Percentiles rank a stretch among this genome's conserved stretches.
Conservation (phyloP, 2,329 filamentous ascomycete genomes). For the Aspergillus niger region DNA sequence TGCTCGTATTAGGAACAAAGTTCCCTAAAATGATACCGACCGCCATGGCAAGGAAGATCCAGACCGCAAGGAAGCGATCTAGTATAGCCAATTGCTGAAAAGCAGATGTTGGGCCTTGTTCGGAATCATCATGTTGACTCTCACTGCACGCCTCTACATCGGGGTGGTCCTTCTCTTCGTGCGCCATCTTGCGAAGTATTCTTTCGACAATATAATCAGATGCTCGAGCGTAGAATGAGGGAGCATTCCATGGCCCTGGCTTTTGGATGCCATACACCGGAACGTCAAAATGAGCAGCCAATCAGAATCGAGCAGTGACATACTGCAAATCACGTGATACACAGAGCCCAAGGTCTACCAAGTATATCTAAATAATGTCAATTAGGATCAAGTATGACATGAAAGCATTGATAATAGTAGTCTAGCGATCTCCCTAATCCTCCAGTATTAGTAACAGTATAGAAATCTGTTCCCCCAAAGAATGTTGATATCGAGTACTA, state of each 20-base stretch:
- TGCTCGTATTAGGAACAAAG: slow-evolving; percentile 64
- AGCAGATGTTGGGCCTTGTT: slow-evolving; percentile 18
- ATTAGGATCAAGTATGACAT: no score
- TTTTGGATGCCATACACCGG: background rate
- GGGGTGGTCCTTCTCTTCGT: slow-evolving; percentile 7
- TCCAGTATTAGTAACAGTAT: no score
- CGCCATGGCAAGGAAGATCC: slow-evolving; percentile 78
- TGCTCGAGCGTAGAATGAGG: background rate
- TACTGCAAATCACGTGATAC: slow-evolving; percentile 1
- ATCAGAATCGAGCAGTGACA: slow-evolving; percentile 16
- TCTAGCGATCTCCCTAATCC: no score
- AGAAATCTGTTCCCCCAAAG: no score
- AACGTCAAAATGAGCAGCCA: background rate
- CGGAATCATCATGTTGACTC: background rate
- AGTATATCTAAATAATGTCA: no score
- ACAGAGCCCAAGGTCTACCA: no score
- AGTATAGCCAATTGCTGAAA: slow-evolving; percentile 23
- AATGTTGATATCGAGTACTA: no score
- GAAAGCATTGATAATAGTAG: no score
- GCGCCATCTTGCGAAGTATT: background rate
- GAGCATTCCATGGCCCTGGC: background rate
- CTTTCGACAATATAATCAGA: no score
- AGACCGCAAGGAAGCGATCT: slow-evolving; percentile 45
- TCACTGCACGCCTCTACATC: slow-evolving; percentile 16
- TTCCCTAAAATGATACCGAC: slow-evolving; percentile 74